These are phyloP conservation scores for Citrus hindsii DNA, from an alignment of 345 rosid species.

Conservation along the genomic window DNA sequence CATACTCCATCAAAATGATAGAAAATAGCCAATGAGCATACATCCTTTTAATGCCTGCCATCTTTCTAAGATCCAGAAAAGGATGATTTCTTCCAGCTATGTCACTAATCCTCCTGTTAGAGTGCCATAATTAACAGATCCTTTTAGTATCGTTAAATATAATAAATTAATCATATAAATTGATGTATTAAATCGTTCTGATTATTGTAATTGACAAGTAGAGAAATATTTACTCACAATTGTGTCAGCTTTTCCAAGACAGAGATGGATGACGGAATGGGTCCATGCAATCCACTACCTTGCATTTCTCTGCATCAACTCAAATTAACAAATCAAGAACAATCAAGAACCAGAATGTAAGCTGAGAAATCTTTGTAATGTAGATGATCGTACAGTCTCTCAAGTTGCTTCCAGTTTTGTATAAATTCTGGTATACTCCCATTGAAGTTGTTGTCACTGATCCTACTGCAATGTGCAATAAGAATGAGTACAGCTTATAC, in stretches of 20 bases:
- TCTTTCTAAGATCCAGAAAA: slow-evolving; percentile 20
- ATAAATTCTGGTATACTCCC: slow-evolving; percentile 58
- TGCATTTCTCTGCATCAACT: slow-evolving; percentile 30
- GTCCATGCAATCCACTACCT: slow-evolving; percentile 35
- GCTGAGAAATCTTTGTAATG: neutral
- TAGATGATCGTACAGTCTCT: slow-evolving; percentile 41
- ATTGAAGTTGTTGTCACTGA: slow-evolving; percentile 54
- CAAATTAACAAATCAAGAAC: slow-evolving; percentile 1
- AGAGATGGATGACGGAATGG: slow-evolving; percentile 33
- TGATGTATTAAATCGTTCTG: neutral
- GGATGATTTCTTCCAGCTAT: slow-evolving; percentile 16
- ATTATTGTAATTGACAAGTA: neutral
- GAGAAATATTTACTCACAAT: slow-evolving; percentile 19
- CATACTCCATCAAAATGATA: neutral
- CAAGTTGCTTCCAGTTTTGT: slow-evolving; percentile 46
- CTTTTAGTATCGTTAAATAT: neutral
- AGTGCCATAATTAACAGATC: neutral
- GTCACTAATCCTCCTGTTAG: slow-evolving; percentile 30
- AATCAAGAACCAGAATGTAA: neutral
- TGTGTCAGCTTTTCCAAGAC: slow-evolving; percentile 9
- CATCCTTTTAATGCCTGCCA: slow-evolving; percentile 13
- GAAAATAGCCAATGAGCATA: slow-evolving; percentile 3
- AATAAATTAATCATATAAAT: neutral
- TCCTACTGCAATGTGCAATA: slow-evolving; percentile 42
- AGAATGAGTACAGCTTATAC: neutral